phyloP scores from a whole-genome alignment of 495 filamentous ascomycete genomes.

The Penicillium paxilli region DNA sequence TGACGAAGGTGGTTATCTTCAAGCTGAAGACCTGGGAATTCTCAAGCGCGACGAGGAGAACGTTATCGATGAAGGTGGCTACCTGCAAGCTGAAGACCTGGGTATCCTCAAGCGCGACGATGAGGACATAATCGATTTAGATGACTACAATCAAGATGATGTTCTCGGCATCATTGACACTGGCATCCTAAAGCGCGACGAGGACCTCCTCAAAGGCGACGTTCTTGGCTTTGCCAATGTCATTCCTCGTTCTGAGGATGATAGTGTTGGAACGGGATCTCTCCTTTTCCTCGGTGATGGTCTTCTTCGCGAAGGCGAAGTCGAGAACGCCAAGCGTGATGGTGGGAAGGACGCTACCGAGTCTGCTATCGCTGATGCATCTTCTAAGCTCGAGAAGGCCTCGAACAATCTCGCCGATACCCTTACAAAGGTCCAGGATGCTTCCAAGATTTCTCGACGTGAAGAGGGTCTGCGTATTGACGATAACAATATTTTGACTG shows the following conservation, averaged over 20 bases:
- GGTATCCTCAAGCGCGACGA: no score
- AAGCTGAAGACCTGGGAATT: neutral
- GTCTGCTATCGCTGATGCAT: no score
- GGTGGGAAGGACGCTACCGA: neutral
- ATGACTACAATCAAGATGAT: neutral
- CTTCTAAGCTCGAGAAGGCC: no score
- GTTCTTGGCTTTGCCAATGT: neutral
- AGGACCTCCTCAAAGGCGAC: neutral
- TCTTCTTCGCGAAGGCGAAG: neutral
- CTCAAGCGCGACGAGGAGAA: neutral
- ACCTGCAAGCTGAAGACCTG: no score
- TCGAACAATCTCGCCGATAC: no score
- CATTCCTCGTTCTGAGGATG: neutral
- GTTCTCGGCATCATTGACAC: neutral
- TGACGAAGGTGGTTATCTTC: no score
- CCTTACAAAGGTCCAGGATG: no score
- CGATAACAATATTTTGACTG: neutral
- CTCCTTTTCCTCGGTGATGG: neutral
- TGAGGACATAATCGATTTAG: neutral
- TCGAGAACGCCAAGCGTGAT: slow-evolving; percentile 7
- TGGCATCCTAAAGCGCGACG: neutral
- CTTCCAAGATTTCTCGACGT: no score
- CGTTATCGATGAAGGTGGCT: neutral
- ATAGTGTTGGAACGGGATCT: no score
- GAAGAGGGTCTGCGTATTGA: neutral